These are phyloP conservation scores for Aquilaria sinensis DNA, from an alignment of 345 rosid species.

Conservation along the genomic window DNA sequence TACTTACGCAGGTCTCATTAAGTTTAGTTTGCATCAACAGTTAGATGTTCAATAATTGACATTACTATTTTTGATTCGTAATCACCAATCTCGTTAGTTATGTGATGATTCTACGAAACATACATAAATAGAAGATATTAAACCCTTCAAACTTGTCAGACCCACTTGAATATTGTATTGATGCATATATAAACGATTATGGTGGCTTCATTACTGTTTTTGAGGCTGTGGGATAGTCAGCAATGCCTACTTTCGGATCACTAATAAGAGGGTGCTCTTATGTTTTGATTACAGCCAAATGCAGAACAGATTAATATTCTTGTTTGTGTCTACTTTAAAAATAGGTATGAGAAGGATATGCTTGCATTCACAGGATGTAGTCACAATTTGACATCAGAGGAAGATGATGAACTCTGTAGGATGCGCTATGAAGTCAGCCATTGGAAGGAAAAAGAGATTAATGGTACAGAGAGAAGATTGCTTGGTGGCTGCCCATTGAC, in stretches of 20 bases:
- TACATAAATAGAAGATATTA: no score
- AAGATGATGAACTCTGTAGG: slow-evolving; percentile 63
- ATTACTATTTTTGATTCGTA: no score
- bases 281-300: neutral
- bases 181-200: no score
- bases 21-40: slow-evolving; percentile 3
- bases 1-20: neutral
- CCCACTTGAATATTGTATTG: no score
- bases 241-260: no score
- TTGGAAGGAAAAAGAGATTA: slow-evolving; percentile 95
- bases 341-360: slow-evolving; percentile 97
- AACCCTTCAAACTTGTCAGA: no score
- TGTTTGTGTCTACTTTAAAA: slow-evolving; percentile 3
- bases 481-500: slow-evolving; percentile 93
- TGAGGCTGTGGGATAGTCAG: no score
- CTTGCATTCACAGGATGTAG: slow-evolving; percentile 98
- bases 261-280: neutral
- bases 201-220: no score
- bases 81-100: no score
- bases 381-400: slow-evolving; percentile 73
- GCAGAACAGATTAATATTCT: neutral
- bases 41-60: neutral
- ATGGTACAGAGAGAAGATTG: slow-evolving; percentile 83
- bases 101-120: no score
- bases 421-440: slow-evolving; percentile 85